These are phyloP conservation scores for Neopestalotiopsis sp. DNA, from an alignment of 2,329 filamentous ascomycete species.

Conservation along the genomic window DNA sequence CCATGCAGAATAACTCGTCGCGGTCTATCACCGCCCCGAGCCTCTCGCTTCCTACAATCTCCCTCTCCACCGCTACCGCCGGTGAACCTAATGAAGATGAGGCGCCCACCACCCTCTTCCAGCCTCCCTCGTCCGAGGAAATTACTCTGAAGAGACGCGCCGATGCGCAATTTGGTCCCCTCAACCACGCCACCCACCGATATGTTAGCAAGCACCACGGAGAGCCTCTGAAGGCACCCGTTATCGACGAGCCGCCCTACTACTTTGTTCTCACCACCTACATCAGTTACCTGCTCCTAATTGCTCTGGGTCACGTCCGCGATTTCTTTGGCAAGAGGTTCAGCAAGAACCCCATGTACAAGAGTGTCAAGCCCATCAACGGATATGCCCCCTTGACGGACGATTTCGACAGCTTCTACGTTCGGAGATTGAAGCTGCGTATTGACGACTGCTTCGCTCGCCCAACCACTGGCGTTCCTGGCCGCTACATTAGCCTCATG, in stretches of 20 bases:
- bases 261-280: conserved; percentile 98
- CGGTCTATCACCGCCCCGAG: conserved; percentile 73
- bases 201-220: conserved; percentile 90
- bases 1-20: conserved; percentile 63
- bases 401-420: conserved; percentile 99
- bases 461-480: conserved; percentile 90
- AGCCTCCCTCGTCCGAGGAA: conserved; percentile 86
- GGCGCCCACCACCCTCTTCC: conserved; percentile 79
- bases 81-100: conserved; percentile 76
- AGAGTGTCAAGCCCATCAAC: conserved; percentile 79
- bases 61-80: conserved; percentile 82
- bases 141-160: conserved; percentile 74
- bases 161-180: conserved; percentile 90
- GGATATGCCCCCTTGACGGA: conserved; percentile 96
- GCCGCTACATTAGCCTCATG: conserved; percentile 89
- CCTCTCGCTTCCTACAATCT: conserved; percentile 86
- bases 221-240: conserved; percentile 76
- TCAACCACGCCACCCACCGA: conserved; percentile 79
- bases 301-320: conserved; percentile 91
- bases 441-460: conserved; percentile 97
- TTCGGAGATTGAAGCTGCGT: conserved; percentile 86
- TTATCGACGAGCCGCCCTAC: conserved; percentile 95
- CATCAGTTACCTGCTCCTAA: conserved; percentile 95
- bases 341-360: conserved; percentile 80
- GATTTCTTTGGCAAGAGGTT: conserved; percentile 99